phyloP scores from a whole-genome alignment of 352 stramenopile genomes.

The Saprolegnia diclina region DNA sequence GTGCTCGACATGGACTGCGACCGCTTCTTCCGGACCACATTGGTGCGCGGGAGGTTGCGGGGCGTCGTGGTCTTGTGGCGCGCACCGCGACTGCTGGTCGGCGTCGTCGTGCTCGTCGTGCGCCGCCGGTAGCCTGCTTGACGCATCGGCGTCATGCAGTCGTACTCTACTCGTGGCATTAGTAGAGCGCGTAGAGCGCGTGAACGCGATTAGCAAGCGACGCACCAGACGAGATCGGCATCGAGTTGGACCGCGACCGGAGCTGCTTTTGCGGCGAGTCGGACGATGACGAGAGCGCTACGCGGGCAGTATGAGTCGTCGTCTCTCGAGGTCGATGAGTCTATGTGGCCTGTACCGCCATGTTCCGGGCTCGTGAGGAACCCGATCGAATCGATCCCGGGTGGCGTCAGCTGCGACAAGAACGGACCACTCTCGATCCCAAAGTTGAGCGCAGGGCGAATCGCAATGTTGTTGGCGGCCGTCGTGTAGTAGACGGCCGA shows the following conservation, averaged over 20 bases:
- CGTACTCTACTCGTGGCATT: not conserved
- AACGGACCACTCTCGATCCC: slow-evolving; percentile 1
- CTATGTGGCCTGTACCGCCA: not conserved
- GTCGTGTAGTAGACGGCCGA: slow-evolving; percentile 20
- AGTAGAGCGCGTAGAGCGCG: not conserved
- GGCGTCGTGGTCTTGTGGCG: slow-evolving; percentile 15
- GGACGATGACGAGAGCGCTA: slow-evolving; percentile 4
- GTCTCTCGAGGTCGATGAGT: not conserved
- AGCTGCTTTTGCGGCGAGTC: slow-evolving; percentile 33
- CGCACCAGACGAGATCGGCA: slow-evolving; percentile 31
- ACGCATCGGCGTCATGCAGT: not conserved
- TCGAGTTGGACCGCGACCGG: slow-evolving; percentile 68
- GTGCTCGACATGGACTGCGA: slow-evolving; percentile 22
- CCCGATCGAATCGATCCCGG: not conserved
- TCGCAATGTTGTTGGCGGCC: slow-evolving; percentile 26
- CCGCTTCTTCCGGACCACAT: slow-evolving; percentile 9
- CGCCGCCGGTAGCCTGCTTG: not conserved
- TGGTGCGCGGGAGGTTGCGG: slow-evolving; percentile 5
- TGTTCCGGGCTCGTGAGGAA: not conserved
- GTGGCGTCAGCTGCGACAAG: not conserved
- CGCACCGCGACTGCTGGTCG: not conserved
- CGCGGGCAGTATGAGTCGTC: not conserved
- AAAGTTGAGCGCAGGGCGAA: slow-evolving; percentile 18
- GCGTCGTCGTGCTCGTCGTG: slow-evolving; percentile 17
- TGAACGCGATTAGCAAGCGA: not conserved